Percentiles rank a stretch among this genome's conserved stretches.
These are phyloP conservation scores for Puccinia polysora DNA, from an alignment of 1,284 basidiomycete species.

Conservation along the genomic window DNA sequence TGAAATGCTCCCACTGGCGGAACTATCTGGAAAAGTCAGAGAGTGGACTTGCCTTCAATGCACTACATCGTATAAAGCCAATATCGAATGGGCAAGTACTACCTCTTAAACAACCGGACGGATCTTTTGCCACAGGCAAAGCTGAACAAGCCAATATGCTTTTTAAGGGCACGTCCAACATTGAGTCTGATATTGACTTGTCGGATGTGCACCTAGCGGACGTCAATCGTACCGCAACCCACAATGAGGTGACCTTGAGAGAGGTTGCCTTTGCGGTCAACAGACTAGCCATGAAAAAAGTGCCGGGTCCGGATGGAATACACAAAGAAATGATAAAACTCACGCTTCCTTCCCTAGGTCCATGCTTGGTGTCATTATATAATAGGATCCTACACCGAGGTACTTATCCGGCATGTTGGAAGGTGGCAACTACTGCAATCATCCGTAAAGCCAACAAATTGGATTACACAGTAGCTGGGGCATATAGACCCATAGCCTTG, in stretches of 20 bases:
- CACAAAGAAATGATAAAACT: background rate
- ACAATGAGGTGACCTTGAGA: background rate
- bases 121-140: too few species aligned
- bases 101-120: too few species aligned
- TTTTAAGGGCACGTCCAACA: too few species aligned
- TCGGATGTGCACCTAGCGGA: background rate
- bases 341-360: background rate
- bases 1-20: background rate
- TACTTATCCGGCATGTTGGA: background rate
- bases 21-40: conserved; percentile 1
- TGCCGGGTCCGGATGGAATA: background rate
- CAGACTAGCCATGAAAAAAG: background rate
- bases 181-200: too few species aligned
- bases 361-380: background rate
- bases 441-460: too few species aligned
- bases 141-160: too few species aligned
- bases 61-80: too few species aligned
- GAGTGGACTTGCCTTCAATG: background rate
- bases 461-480: too few species aligned
- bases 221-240: background rate
- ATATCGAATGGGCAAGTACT: too few species aligned
- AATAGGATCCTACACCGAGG: background rate
- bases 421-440: background rate
- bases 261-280: background rate
- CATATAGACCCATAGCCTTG: too few species aligned